Percentiles rank a stretch among this genome's conserved stretches.
Evolutionary conservation across 441 rosid species (phyloP).

Genomic region (Erodium trifolium): DNA sequence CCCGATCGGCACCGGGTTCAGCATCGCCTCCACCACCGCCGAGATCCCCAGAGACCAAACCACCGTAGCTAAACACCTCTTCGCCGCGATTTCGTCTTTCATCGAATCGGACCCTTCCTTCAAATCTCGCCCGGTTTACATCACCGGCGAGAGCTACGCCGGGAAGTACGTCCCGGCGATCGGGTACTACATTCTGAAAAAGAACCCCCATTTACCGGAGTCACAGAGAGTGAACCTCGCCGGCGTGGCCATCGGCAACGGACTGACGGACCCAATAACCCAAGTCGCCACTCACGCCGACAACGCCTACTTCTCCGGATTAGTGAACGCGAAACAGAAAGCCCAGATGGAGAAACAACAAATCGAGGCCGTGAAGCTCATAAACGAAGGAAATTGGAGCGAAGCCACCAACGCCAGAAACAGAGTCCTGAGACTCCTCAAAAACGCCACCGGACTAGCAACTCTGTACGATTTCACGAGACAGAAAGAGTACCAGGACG

Average conservation of each 20-base stretch:
- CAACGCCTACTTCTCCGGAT: constrained; percentile 53
- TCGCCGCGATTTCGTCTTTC: constrained; percentile 41
- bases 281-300: constrained; percentile 57
- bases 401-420: constrained; percentile 50
- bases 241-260: constrained; percentile 45
- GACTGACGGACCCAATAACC: constrained; percentile 60
- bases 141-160: constrained; percentile 85
- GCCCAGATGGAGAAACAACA: constrained; percentile 46
- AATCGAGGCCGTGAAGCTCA: constrained; percentile 33
- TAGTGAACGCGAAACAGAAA: constrained; percentile 66
- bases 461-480: constrained; percentile 48
- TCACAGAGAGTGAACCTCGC: too few relatives aligned
- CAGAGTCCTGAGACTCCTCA: constrained; percentile 27
- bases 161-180: too few relatives aligned
- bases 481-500: constrained; percentile 37
- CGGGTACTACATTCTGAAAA: too few relatives aligned
- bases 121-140: constrained; percentile 47
- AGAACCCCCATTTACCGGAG: too few relatives aligned
- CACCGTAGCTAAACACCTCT: constrained; percentile 56
- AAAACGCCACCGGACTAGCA: constrained; percentile 65
- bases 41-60: constrained; percentile 61
- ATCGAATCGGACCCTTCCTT: constrained; percentile 33
- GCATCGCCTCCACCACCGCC: constrained; percentile 43
- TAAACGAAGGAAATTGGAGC: constrained; percentile 39
- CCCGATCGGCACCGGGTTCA: constrained; percentile 74